Base-by-base conservation (phyloP, 1,284 basidiomycete species). In the Erythrobasidium hasegawianum region DNA sequence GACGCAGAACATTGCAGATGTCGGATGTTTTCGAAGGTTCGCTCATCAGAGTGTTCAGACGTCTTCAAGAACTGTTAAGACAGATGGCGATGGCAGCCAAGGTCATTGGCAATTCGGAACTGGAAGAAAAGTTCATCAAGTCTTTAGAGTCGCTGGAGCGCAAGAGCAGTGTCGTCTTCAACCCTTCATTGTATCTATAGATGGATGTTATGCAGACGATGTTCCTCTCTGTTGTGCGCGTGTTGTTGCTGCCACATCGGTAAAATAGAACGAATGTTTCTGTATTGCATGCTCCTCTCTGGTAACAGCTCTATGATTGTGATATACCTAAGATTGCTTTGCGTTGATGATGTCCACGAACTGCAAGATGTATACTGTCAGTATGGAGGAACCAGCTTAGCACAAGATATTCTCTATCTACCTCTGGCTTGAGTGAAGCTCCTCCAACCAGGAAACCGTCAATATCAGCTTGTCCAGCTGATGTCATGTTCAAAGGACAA, bases 401-500 rank as follows among this genome's bases (percentile, higher is more conserved):
- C 33, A 9, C 9, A 22, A 9, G 40, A 22, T 24, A 16, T 55
- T 49, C 55, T n/a, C 1, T 4, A 16, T 18, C 24, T 40, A 65
- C 62, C 49, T 97, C 94, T 68, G 95, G 94, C 82, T 98, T 98
- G 79, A 99, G 84, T 45, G 91, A 95, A 40, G 96, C 95, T 29
- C 95, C 95, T 45, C 96, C 96, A 41, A 98, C 96, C 71, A 98
- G 86, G 87, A 97, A 97, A n/a, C 95, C 95, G 78, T 97, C 94
- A 67, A 98, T 88, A 78, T 97, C 94, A 10, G 81, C 80, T 76
- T 90, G 87, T 2, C 76, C 77, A 54, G 85, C 90, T 93, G 69
- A 43, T 59, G 20, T 29, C 52, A 56, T 11, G 11, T 33, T 5
- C 33, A 11, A 4, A 33, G 11, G 33, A 5, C 33, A 33, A 33